These are phyloP conservation scores for Lenwebbia sp. DNA, from an alignment of 345 rosid genomes.

Conservation along the genomic window DNA sequence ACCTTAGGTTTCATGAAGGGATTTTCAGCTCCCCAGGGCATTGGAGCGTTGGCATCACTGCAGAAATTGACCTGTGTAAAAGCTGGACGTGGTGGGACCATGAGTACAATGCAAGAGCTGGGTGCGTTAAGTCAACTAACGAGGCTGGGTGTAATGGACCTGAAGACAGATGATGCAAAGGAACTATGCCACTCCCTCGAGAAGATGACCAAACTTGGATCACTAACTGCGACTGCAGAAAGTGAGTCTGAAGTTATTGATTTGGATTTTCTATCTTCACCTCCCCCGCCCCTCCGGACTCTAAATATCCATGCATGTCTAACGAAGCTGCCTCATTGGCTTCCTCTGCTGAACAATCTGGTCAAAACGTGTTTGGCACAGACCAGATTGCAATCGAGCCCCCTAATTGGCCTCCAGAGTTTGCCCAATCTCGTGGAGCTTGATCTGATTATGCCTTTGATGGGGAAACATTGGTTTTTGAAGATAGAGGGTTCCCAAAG, in stretches of 20 bases:
- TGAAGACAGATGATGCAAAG: background rate
- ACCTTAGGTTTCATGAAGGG: too few relatives aligned
- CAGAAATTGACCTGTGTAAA: too few relatives aligned
- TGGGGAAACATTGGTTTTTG: too few relatives aligned
- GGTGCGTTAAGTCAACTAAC: background rate
- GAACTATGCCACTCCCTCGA: background rate
- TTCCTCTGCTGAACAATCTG: background rate
- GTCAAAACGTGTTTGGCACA: background rate
- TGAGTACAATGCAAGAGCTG: background rate
- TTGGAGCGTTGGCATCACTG: background rate
- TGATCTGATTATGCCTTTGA: too few relatives aligned
- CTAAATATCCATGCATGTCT: background rate
- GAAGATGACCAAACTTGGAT: background rate
- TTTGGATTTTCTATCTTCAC: background rate
- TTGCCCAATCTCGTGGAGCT: background rate
- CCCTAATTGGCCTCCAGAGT: background rate
- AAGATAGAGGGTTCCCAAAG: too few relatives aligned
- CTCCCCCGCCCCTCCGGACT: accelerated
- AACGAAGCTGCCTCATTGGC: background rate
- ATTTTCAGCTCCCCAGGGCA: too few relatives aligned
- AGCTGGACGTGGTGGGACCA: too few relatives aligned
- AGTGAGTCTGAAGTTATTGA: background rate
- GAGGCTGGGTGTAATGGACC: accelerated
- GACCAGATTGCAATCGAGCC: background rate
- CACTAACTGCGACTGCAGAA: background rate